A percentile compares a stretch with the other conserved stretches of the same genome.
These are phyloP conservation scores for Mucor indicus DNA, from an alignment of 371 early-diverging fungal genomes.

Conservation along the genomic window DNA sequence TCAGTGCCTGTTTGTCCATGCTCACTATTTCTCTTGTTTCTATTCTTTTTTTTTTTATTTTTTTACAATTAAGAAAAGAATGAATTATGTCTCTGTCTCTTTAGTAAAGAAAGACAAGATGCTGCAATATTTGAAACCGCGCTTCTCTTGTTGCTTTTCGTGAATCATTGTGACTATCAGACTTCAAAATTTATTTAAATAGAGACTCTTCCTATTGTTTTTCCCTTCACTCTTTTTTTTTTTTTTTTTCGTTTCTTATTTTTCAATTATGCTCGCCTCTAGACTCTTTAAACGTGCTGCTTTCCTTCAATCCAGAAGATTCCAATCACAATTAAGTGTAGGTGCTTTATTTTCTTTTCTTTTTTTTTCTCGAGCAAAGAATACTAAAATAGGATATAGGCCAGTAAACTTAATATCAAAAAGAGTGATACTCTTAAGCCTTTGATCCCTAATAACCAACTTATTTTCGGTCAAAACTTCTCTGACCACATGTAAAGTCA, in stretches of 20 bases:
- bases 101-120: too few relatives aligned
- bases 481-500: constrained; percentile 87
- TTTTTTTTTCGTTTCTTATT: not conserved
- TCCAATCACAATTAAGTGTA: constrained; percentile 21
- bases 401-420: constrained; percentile 44
- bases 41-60: too few relatives aligned
- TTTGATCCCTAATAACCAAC: constrained; percentile 70
- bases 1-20: too few relatives aligned
- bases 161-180: constrained; percentile 13
- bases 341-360: not conserved
- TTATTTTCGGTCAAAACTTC: constrained; percentile 88
- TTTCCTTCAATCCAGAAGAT: constrained; percentile 15
- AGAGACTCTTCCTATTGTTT: too few relatives aligned
- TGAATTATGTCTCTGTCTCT: too few relatives aligned
- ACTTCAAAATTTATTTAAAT: not conserved
- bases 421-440: constrained; percentile 52
- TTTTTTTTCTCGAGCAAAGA: not conserved
- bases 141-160: too few relatives aligned
- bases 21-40: too few relatives aligned
- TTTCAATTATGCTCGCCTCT: constrained; percentile 12
- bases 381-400: constrained; percentile 20
- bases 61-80: too few relatives aligned
- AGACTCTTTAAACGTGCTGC: constrained; percentile 9
- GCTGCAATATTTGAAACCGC: too few relatives aligned
- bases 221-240: too few relatives aligned